These are phyloP conservation scores for Sphagnum magellanicum DNA, from an alignment of 228 moss, liverwort and hornwort genomes.

Conservation along the genomic window DNA sequence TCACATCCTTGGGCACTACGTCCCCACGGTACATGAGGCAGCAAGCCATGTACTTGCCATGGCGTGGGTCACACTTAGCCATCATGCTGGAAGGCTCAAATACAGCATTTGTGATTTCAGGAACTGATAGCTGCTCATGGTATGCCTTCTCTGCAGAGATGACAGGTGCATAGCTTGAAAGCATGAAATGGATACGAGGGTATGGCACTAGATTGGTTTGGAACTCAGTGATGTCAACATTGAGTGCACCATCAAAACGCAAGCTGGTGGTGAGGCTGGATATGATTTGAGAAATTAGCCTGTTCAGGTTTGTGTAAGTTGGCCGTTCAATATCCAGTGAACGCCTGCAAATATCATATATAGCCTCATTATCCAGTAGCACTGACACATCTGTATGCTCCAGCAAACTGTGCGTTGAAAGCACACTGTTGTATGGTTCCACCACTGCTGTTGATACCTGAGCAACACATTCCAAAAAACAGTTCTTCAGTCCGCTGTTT, in stretches of 20 bases:
- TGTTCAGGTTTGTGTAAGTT: conserved; percentile 74
- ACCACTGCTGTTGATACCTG: conserved; percentile 1
- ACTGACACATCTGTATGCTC: conserved; percentile 78
- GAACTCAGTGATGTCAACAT: conserved; percentile 86
- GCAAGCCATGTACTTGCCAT: conserved; percentile 62
- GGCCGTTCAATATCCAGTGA: conserved; percentile 66
- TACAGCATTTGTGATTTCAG: conserved; percentile 72
- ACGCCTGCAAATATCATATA: conserved; percentile 47
- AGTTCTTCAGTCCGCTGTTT: too few relatives aligned
- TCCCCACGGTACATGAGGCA: conserved; percentile 61
- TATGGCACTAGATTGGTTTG: conserved; percentile 81
- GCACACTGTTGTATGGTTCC: conserved; percentile 53
- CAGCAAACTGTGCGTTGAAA: conserved; percentile 57
- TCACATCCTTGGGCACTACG: conserved; percentile 56
- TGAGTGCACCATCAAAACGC: conserved; percentile 78
- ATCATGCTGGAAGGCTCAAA: conserved; percentile 76
- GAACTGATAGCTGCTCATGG: conserved; percentile 69
- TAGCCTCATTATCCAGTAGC: conserved; percentile 51
- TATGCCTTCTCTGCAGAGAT: conserved; percentile 65
- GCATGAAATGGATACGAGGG: conserved; percentile 86
- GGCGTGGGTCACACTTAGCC: conserved; percentile 55
- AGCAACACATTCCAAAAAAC: too few relatives aligned
- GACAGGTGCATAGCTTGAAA: conserved; percentile 74
- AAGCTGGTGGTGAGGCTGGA: conserved; percentile 69
- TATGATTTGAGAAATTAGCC: conserved; percentile 77